Evolutionary conservation across 1,284 basidiomycete genomes (phyloP).

Genomic region (Fomitopsis pinicola): DNA sequence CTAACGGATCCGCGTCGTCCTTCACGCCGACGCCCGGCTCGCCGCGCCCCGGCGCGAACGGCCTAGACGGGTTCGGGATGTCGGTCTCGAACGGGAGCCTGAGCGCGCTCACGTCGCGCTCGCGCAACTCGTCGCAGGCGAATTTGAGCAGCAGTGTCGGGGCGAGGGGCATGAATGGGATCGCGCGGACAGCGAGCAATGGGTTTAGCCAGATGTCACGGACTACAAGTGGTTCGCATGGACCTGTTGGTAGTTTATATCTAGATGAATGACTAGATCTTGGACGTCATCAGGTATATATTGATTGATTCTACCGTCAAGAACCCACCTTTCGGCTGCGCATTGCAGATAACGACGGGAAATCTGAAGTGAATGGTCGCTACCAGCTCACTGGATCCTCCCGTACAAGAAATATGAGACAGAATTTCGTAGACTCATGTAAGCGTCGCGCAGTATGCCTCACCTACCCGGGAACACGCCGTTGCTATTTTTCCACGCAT

Average conservation of each 20-base stretch:
- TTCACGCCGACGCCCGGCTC: slow-evolving; percentile 24
- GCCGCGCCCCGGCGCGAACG: slow-evolving; percentile 16
- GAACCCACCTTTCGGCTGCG: too few relatives aligned
- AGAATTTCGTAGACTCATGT: too few relatives aligned
- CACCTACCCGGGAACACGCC: too few relatives aligned
- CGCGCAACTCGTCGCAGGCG: slow-evolving; percentile 61
- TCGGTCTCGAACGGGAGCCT: slow-evolving; percentile 28
- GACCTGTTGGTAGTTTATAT: slow-evolving; percentile 12
- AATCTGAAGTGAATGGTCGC: too few relatives aligned
- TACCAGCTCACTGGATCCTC: too few relatives aligned
- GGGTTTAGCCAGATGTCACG: slow-evolving; percentile 18
- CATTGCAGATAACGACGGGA: too few relatives aligned
- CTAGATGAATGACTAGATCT: slow-evolving; percentile 12
- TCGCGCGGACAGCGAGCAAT: neutral
- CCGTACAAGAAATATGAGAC: too few relatives aligned
- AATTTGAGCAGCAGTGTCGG: slow-evolving; percentile 32
- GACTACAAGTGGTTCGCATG: slow-evolving; percentile 25
- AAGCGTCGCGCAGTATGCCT: too few relatives aligned
- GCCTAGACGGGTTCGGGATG: slow-evolving; percentile 24
- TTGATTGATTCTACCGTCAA: too few relatives aligned
- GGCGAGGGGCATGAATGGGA: neutral
- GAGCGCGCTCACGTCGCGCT: slow-evolving; percentile 41
- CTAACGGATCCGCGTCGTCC: slow-evolving; percentile 22
- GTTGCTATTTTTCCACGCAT: too few relatives aligned
- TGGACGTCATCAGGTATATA: neutral